Evolutionary conservation across 306 rosid species (phyloP).

Genomic region (Potentilla sterilis): DNA sequence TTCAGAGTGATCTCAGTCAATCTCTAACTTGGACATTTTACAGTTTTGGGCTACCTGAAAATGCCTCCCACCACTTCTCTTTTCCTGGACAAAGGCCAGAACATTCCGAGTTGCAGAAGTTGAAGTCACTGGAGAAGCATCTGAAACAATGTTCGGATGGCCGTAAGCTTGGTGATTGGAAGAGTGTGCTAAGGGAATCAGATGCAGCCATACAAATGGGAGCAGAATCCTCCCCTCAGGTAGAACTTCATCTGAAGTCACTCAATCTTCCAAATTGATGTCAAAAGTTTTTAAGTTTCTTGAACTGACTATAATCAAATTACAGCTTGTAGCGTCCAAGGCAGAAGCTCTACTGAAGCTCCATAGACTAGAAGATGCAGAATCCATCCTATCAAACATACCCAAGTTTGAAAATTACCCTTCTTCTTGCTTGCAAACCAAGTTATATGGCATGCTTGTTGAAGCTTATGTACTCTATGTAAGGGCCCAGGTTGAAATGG

Average conservation of each 20-base stretch:
- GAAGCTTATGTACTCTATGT: slow-evolving; percentile 75
- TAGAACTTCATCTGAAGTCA: slow-evolving; percentile 10
- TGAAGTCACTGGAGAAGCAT: slow-evolving; percentile 67
- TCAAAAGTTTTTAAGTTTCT: slow-evolving; percentile 8
- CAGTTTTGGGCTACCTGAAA: slow-evolving; percentile 75
- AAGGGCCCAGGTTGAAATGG: slow-evolving; percentile 79
- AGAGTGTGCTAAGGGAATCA: slow-evolving; percentile 57
- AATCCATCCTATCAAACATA: slow-evolving; percentile 43
- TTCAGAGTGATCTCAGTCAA: slow-evolving; percentile 5
- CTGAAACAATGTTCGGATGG: slow-evolving; percentile 60
- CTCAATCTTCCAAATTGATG: slow-evolving; percentile 7
- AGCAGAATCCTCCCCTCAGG: slow-evolving; percentile 86
- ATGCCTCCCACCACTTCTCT: slow-evolving; percentile 53
- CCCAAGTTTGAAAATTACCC: slow-evolving; percentile 63
- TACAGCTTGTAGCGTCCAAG: slow-evolving; percentile 76
- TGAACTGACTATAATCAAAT: slow-evolving; percentile 23
- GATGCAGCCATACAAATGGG: slow-evolving; percentile 69
- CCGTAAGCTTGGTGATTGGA: slow-evolving; percentile 74
- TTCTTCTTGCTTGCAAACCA: slow-evolving; percentile 45
- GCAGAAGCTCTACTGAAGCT: slow-evolving; percentile 75
- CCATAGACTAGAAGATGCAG: slow-evolving; percentile 79
- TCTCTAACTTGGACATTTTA: slow-evolving; percentile 22
- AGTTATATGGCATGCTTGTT: slow-evolving; percentile 68
- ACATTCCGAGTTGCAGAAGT: slow-evolving; percentile 65
- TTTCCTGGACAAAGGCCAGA: slow-evolving; percentile 54